Base-by-base conservation (phyloP, 371 early-diverging fungal species). In the Globomyces sp. region DNA sequence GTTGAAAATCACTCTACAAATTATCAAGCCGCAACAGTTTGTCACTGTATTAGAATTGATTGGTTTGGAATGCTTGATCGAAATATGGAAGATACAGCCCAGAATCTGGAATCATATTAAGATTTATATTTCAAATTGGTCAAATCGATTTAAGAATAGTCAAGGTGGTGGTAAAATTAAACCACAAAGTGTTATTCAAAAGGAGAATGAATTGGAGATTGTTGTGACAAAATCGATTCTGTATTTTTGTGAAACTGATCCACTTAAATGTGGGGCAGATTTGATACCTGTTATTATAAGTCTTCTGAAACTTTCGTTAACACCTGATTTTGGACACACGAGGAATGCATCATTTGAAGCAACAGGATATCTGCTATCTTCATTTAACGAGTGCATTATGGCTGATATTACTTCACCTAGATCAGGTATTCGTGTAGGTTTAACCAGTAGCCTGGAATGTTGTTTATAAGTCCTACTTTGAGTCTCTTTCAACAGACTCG, bases 71-170 rank as follows among this genome's bases (percentile, higher is more conserved):
- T n/a, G 36, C 10, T 36, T 58, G 6, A 58, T 39, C 1, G 39
- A 58, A 36, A 42, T 58, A n/a, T 58, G 58, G 58, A 58, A 58
- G 36, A 24, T 40, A 46, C 58, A 58, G 58, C 43, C 44, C 5
- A 42, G 58, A 46, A 39, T 58, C 13, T 58, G 58, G 58, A 42
- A 42, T n/a, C 58, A 58, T 42, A 58, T 58, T 24, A 58, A 58
- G 37, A 36, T 44, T 6, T 58, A 58, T 58, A 42, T 58, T 42
- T n/a, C 44, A 11, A 58, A 58, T 39, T 58, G 58, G 58, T n/a
- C 58, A 13, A 36, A 6, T 11, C 11, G 58, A 46, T 58, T 58
- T 24, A 58, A 58, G 37, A 11, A 42, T 36, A 44, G 44, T n/a
- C 42, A 58, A 37, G 58, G 58, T 9, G 58, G 36, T n/a, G 58